Conservation (phyloP, 176 grass and related monocot genomes). For the Oryza punctata region DNA sequence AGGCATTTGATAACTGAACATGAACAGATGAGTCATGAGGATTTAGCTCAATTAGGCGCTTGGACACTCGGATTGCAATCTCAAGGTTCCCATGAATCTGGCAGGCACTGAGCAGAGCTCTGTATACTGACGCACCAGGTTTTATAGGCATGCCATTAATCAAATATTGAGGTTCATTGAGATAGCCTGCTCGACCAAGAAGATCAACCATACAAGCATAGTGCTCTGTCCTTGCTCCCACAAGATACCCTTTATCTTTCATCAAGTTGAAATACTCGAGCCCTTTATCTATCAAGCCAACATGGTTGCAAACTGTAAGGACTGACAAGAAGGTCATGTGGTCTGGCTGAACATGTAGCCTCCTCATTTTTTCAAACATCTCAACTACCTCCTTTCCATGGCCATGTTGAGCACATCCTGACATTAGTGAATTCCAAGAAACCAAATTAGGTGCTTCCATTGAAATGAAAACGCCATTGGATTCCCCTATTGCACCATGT, state of each 20-base stretch:
- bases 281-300: slow-evolving; percentile 41
- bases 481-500: slow-evolving; percentile 36
- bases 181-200: slow-evolving; percentile 48
- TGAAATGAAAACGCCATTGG: slow-evolving; percentile 20
- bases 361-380: slow-evolving; percentile 49
- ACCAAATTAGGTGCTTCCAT: slow-evolving; percentile 36
- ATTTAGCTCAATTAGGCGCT: slow-evolving; percentile 32
- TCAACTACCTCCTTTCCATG: slow-evolving; percentile 36
- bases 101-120: slow-evolving; percentile 40
- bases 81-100: slow-evolving; percentile 48
- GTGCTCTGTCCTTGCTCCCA: slow-evolving; percentile 35
- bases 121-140: slow-evolving; percentile 39
- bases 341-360: slow-evolving; percentile 24
- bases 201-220: slow-evolving; percentile 47
- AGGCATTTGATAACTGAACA: slow-evolving; percentile 49
- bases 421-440: slow-evolving; percentile 47
- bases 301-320: slow-evolving; percentile 44
- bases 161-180: slow-evolving; percentile 43
- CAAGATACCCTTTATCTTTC: background rate
- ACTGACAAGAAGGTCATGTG: slow-evolving; percentile 46
- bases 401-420: slow-evolving; percentile 42
- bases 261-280: slow-evolving; percentile 34
- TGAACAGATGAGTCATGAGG: slow-evolving; percentile 43
- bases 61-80: slow-evolving; percentile 10
- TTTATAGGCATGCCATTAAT: slow-evolving; percentile 39